Evolutionary conservation across 768 basidiomycete genomes (phyloP), one percentile per base, ranked within the genome.

Genomic region (Gymnopilus dilepis): DNA sequence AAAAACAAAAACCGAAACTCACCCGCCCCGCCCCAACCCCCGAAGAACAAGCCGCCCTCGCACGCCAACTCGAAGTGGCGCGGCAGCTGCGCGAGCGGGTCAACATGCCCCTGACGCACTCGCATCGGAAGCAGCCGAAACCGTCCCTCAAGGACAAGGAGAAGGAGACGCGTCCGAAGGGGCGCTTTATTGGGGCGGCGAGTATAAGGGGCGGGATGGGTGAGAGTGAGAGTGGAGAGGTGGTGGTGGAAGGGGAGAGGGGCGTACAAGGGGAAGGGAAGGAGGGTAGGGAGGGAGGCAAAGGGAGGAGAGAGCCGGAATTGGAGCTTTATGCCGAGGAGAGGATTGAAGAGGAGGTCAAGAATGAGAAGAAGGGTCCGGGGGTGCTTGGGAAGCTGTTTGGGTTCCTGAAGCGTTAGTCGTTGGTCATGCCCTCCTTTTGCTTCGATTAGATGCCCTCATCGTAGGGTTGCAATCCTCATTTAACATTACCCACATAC

Each of bases 121-220:
- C 56, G 56, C 37, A 57, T 15, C 34, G 52, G 37, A 65, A 58
- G 37, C 59, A 61, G 31, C 38, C 56, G 2, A 60, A 65, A 33
- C 59, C 59, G 38, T 19, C 53, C 2, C 4, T 59, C 2, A 59
- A 9, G 11, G 11, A 11, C 34, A 37, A 9, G 3, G 7, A 9
- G 2, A 37, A 37, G 2, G 15, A 37, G 7, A 15, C 34, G 7
- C 34, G 34, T 2, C 11, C 34, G 34, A 15, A 9, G 3, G 34
- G 11, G 34, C 34, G 15, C 2, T 2, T 9, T 2, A 37, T 37
- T 15, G 34, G 34, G 34, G 34, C 34, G 34, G 2, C 3, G 3
- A 37, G 11, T 9, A 37, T 15, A 8, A 3, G 34, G 34, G 34
- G 34, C 34, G 11, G 34, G 34, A 9, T 37, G 34, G 15, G 34